Conservation (phyloP, 306 rosid genomes). For the Ammopiptanthus mongolicus region DNA sequence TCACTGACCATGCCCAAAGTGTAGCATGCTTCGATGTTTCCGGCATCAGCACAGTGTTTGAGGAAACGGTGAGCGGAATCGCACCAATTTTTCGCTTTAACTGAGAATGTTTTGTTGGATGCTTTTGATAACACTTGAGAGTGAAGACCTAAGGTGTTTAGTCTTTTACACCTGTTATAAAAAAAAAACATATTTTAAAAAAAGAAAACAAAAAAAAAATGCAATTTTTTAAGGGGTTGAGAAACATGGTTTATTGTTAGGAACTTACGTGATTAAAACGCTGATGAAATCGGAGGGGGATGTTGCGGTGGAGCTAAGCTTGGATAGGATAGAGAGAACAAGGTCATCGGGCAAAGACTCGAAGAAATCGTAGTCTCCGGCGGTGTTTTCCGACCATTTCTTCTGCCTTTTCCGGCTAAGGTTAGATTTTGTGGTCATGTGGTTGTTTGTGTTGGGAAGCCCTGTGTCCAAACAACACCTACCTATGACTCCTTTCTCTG, state of each 20-base stretch:
- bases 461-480: background rate
- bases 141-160: conserved; percentile 51
- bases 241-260: background rate
- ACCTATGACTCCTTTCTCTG: background rate
- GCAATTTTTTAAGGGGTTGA: background rate
- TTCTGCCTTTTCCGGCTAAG: conserved; percentile 38
- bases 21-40: conserved; percentile 84
- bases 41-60: conserved; percentile 78
- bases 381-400: background rate
- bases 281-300: conserved; percentile 65
- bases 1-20: conserved; percentile 87
- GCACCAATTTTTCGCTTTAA: conserved; percentile 62
- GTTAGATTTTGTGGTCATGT: background rate
- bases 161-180: conserved; percentile 68
- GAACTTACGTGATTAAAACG: conserved; percentile 63
- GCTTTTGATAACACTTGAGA: conserved; percentile 57
- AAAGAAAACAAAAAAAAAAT: background rate
- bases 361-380: conserved; percentile 34
- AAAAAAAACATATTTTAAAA: background rate
- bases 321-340: conserved; percentile 55
- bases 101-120: conserved; percentile 44
- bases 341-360: conserved; percentile 79
- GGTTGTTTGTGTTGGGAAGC: background rate
- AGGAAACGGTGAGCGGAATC: conserved; percentile 76
- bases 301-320: conserved; percentile 52